Conservation (phyloP, 768 basidiomycete genomes). For the Strobilomyces echinocephalus region DNA sequence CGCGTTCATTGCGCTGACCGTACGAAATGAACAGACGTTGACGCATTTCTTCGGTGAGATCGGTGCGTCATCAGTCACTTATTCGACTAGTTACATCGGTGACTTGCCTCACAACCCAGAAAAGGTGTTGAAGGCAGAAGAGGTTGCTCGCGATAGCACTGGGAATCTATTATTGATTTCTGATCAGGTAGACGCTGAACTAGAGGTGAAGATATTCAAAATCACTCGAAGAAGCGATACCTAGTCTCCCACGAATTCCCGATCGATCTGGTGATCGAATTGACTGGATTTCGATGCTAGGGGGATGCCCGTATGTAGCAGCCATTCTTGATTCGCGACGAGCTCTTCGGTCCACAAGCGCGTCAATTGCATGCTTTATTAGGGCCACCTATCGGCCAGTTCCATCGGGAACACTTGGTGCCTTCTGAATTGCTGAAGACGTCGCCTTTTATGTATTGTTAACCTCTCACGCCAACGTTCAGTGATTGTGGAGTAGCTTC, state of each 20-base stretch:
- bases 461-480: background rate
- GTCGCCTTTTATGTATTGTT: background rate
- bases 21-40: conserved; percentile 55
- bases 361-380: conserved; percentile 3
- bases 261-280: conserved; percentile 16
- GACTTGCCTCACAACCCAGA: conserved; percentile 9
- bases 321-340: conserved; percentile 9
- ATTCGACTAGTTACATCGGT: background rate
- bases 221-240: conserved; percentile 25
- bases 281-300: conserved; percentile 4
- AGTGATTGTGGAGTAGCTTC: background rate
- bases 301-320: conserved; percentile 1
- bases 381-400: background rate
- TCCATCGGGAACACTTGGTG: background rate
- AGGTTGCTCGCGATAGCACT: conserved; percentile 15
- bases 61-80: conserved; percentile 15
- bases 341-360: conserved; percentile 5
- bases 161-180: conserved; percentile 18
- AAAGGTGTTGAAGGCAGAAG: conserved; percentile 26
- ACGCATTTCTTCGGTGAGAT: conserved; percentile 39
- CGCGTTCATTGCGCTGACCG: conserved; percentile 37
- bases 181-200: conserved; percentile 33
- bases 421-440: background rate
- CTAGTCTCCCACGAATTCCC: conserved; percentile 1
- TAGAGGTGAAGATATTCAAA: conserved; percentile 43